A percentile compares a stretch with the other conserved stretches of the same genome.
Conservation (phyloP, 2,329 filamentous ascomycete species). For the Fusarium anguioides region DNA sequence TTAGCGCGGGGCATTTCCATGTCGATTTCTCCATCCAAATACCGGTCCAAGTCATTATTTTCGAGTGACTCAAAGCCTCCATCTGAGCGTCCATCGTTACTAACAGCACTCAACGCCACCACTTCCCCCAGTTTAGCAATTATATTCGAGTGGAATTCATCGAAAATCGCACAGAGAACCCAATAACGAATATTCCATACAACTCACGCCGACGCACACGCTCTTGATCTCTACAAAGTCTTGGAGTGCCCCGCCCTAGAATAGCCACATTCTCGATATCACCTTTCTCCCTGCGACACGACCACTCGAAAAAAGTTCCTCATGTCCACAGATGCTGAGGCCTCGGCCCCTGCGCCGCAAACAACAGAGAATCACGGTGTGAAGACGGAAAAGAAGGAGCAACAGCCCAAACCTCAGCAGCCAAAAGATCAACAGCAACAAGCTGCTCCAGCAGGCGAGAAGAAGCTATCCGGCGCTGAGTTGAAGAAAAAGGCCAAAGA, state of each 20-base stretch:
- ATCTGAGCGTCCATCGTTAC: constrained; percentile 18
- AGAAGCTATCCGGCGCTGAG: constrained; percentile 78
- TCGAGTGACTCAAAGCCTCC: constrained; percentile 50
- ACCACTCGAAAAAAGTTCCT: constrained; percentile 11
- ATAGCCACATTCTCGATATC: constrained; percentile 27
- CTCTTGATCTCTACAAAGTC: constrained; percentile 9
- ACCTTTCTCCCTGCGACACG: constrained; percentile 10
- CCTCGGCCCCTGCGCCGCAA: constrained; percentile 46
- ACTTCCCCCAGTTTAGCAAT: background rate
- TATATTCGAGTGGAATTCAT: background rate
- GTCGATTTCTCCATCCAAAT: constrained; percentile 39
- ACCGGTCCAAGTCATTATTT: constrained; percentile 43
- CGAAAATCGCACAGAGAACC: background rate
- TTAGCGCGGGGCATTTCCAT: constrained; percentile 54
- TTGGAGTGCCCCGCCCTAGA: constrained; percentile 37
- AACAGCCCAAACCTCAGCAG: constrained; percentile 40
- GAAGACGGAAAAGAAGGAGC: constrained; percentile 43
- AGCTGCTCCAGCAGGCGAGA: constrained; percentile 49
- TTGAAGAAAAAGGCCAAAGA: constrained; percentile 90
- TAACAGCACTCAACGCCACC: constrained; percentile 14
- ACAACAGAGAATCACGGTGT: constrained; percentile 42
- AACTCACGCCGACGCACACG: constrained; percentile 7
- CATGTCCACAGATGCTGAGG: constrained; percentile 51
- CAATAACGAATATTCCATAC: background rate
- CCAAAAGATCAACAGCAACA: constrained; percentile 37